Evolutionary conservation across 2,329 filamentous ascomycete species (phyloP).

Genomic region (Sphaerulina vaccinii): DNA sequence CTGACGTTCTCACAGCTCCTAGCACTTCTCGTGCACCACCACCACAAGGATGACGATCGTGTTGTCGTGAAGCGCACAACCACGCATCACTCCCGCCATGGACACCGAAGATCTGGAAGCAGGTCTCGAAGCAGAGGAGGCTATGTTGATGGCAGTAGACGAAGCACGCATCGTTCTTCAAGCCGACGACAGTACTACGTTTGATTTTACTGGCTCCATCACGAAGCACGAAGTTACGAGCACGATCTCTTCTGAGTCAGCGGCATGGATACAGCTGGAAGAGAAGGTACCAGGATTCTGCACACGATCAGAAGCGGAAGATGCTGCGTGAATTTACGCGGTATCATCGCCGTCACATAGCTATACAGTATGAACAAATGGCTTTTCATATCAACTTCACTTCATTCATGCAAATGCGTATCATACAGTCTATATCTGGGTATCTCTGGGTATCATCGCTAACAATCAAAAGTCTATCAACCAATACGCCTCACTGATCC

Average conservation of each 20-base stretch:
- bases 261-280: not conserved
- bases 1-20: constrained; percentile 46
- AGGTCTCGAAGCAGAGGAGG: constrained; percentile 32
- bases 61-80: constrained; percentile 56
- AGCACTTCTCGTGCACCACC: constrained; percentile 58
- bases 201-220: constrained; percentile 5
- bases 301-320: not conserved
- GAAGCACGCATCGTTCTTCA: constrained; percentile 30
- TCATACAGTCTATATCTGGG: too few species aligned
- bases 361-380: not conserved
- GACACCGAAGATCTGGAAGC: constrained; percentile 40
- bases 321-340: not conserved
- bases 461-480: not conserved
- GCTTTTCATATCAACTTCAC: too few species aligned
- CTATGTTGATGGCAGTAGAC: constrained; percentile 29
- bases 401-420: not conserved
- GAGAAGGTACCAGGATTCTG: not conserved
- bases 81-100: constrained; percentile 49
- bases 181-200: constrained; percentile 36
- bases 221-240: too few species aligned
- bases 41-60: constrained; percentile 48
- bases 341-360: not conserved
- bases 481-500: not conserved
- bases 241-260: not conserved
- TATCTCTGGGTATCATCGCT: not conserved